Evolutionary conservation across 371 early-diverging fungal species (phyloP), one percentile per base, ranked within the genome.

Genomic region (Mycotypha africana): DNA sequence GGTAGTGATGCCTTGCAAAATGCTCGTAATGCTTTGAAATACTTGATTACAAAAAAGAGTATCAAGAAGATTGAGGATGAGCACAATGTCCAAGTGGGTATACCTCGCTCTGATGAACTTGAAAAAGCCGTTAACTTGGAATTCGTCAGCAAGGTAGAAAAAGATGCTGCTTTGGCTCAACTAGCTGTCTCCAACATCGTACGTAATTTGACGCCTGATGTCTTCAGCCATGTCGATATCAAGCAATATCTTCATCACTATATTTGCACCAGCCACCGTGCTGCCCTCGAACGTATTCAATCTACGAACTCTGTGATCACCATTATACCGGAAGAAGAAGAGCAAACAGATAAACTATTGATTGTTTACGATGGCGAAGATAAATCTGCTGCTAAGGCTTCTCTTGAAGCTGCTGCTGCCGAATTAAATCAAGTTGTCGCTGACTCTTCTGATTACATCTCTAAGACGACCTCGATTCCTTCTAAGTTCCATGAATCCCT

Each of bases 171-270:
- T 21, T 68, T 75, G 12, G 87, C 85, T 10, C 74, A 71, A 49
- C 53, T 71, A 38, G 62, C 64, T 45, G 55, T 60, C 14, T 53
- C 54, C 38, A 62, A 52, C 14, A 42, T 58, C 14, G 49, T 55
- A 11, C 64, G 60, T 32, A 45, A 50, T 2, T 62, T 74, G 58
- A 61, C 69, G 10, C 84, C 83, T 24, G 60, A 70, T 21, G 72
- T 76, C 55, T 85, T 92, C 54, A 77, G 77, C 38, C 70, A 76
- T 33, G 82, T 89, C 38, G 78, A 82, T 21, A 79, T 94, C 23
- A 89, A 91, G 40, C 80, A 82, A 36, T 85, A 85, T 30, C 66
- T 93, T 44, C 91, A 91, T 60, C 76, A 84, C 28, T 82, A 83
- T 64, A 82, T 94, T 41, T 68, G 82, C 21, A 88, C 91, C 24